These are phyloP conservation scores for Luffa aegyptiaca DNA, from an alignment of 306 rosid species.

Conservation along the genomic window DNA sequence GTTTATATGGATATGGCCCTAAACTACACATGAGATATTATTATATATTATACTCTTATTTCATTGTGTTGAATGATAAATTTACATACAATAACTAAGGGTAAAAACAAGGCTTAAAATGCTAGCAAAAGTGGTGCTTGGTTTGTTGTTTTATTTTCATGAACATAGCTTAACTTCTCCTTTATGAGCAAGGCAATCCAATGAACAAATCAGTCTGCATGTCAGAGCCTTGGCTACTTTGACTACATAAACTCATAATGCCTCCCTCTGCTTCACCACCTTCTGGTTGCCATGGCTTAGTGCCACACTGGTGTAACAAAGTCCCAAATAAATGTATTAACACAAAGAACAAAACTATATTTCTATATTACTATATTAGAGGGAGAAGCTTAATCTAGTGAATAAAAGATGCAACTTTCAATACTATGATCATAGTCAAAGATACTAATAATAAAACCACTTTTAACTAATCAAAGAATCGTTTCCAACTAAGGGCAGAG, in stretches of 20 bases:
- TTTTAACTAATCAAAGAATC: too few relatives aligned
- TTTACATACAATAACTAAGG: neutral
- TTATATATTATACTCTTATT: neutral
- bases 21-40: neutral
- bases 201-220: slow-evolving; percentile 1
- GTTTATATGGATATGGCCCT: too few relatives aligned
- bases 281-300: neutral
- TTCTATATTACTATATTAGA: neutral
- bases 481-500: neutral
- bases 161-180: neutral
- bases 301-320: neutral
- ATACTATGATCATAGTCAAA: neutral
- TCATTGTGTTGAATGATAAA: neutral
- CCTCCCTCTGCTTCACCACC: neutral
- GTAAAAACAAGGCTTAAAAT: neutral
- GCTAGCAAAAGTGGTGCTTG: neutral
- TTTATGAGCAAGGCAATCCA: slow-evolving; percentile 3
- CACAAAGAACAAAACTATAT: neutral
- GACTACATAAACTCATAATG: neutral
- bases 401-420: neutral
- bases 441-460: neutral
- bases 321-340: neutral
- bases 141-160: neutral
- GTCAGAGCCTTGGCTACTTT: neutral
- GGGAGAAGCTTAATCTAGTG: neutral